phyloP scores from a whole-genome alignment of 768 basidiomycete species.

The Boletus sp. region DNA sequence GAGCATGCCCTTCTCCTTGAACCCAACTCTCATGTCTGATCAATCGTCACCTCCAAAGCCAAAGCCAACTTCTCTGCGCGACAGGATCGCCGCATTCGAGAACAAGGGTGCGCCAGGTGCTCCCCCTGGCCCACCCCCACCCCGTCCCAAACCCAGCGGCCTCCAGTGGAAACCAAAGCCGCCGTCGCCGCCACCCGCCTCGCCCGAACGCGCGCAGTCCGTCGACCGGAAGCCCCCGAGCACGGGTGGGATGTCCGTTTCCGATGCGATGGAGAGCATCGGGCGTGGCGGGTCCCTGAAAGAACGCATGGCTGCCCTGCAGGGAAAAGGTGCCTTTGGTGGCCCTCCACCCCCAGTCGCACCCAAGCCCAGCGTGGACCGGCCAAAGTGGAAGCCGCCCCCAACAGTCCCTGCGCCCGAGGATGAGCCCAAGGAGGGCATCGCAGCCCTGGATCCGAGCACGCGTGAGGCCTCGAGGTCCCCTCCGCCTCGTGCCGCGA shows the following conservation, averaged over 20 bases:
- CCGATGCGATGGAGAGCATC: constrained; percentile 88
- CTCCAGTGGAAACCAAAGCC: constrained; percentile 72
- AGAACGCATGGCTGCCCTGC: constrained; percentile 93
- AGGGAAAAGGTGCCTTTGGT: constrained; percentile 81
- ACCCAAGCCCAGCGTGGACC: constrained; percentile 52
- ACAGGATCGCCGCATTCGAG: constrained; percentile 89
- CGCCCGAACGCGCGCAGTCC: constrained; percentile 15
- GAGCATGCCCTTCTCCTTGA: constrained; percentile 20
- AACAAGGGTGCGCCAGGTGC: constrained; percentile 40
- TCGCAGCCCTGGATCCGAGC: constrained; percentile 10
- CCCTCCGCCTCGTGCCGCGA: constrained; percentile 32
- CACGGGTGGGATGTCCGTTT: constrained; percentile 65
- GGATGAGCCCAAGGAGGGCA: constrained; percentile 41
- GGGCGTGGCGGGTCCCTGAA: constrained; percentile 76
- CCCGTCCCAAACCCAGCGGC: constrained; percentile 58
- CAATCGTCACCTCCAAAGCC: constrained; percentile 55
- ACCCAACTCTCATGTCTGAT: constrained; percentile 55
- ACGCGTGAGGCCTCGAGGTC: constrained; percentile 34
- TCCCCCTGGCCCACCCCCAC: constrained; percentile 29
- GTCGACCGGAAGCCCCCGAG: constrained; percentile 23
- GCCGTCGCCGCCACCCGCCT: constrained; percentile 40
- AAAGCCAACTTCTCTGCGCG: constrained; percentile 76
- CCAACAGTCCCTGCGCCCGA: constrained; percentile 47
- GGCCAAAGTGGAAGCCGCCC: constrained; percentile 87
- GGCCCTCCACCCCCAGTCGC: constrained; percentile 47